phyloP scores from a whole-genome alignment of 345 rosid species.

The Triadica sebifera region DNA sequence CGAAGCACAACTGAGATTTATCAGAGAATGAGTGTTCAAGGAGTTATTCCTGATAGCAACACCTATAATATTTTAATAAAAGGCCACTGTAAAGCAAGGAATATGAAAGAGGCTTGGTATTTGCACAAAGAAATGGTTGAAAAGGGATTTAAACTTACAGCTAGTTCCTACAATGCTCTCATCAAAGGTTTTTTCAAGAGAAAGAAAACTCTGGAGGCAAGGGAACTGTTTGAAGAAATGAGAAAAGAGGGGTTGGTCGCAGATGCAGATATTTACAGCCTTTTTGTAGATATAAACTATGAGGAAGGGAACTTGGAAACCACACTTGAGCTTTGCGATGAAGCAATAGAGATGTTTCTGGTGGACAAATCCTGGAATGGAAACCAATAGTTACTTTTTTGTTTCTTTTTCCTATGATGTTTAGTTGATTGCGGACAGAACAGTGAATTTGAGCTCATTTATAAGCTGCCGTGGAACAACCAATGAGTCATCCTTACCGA shows the following conservation, averaged over 20 bases:
- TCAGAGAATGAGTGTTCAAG: constrained; percentile 55
- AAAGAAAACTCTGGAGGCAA: constrained; percentile 70
- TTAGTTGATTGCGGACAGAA: background rate
- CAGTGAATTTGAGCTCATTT: background rate
- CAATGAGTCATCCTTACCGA: background rate
- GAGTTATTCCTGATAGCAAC: constrained; percentile 66
- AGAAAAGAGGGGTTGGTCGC: constrained; percentile 57
- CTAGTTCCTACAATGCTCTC: constrained; percentile 61
- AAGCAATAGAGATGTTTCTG: constrained; percentile 63
- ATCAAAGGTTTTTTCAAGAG: constrained; percentile 72
- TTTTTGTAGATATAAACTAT: constrained; percentile 58
- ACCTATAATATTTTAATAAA: constrained; percentile 73
- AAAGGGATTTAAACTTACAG: constrained; percentile 55
- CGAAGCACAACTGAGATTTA: constrained; percentile 47
- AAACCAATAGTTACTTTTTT: constrained; percentile 26
- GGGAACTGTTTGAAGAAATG: constrained; percentile 70
- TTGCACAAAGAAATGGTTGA: constrained; percentile 58
- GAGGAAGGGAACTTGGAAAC: constrained; percentile 58
- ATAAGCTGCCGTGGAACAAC: background rate
- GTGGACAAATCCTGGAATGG: constrained; percentile 34
- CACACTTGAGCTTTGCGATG: constrained; percentile 75
- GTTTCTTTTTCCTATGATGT: background rate
- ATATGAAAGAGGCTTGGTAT: constrained; percentile 97
- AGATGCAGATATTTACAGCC: constrained; percentile 52
- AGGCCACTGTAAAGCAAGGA: constrained; percentile 97